Conservation (phyloP, 345 rosid species). For the Citrus glauca region DNA sequence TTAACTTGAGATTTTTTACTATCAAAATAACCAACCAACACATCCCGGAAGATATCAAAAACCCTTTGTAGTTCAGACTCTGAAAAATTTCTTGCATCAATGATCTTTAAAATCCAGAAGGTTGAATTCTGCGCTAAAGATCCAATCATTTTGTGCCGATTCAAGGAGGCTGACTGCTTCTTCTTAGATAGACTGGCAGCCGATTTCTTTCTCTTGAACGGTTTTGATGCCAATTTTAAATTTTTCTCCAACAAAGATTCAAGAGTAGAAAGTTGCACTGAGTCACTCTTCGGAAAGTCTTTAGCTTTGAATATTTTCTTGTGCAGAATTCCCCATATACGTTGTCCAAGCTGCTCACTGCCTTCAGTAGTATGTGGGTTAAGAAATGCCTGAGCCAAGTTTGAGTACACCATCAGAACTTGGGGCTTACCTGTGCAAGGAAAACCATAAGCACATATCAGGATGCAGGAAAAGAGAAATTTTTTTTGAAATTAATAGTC, state of each 20-base stretch:
- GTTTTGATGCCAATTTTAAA: conserved; percentile 79
- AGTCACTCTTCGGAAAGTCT: conserved; percentile 63
- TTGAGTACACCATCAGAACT: conserved; percentile 76
- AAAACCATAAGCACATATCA: conserved; percentile 10
- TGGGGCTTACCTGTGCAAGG: conserved; percentile 61
- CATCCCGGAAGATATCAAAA: conserved; percentile 44
- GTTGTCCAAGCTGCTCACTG: conserved; percentile 83
- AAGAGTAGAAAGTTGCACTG: conserved; percentile 45
- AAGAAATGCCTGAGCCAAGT: conserved; percentile 72
- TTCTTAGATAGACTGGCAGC: conserved; percentile 54
- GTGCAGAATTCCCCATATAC: conserved; percentile 90
- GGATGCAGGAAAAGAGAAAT: not conserved
- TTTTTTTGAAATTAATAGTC: not conserved
- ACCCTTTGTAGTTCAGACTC: conserved; percentile 57
- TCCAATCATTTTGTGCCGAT: conserved; percentile 64
- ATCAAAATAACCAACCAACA: conserved; percentile 58
- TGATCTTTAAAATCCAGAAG: conserved; percentile 73
- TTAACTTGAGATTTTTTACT: conserved; percentile 75
- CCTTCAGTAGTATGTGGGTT: conserved; percentile 75
- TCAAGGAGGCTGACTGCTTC: conserved; percentile 68
- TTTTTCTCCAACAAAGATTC: conserved; percentile 69
- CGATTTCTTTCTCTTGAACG: conserved; percentile 82
- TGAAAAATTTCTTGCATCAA: conserved; percentile 54
- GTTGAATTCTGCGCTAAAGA: conserved; percentile 76
- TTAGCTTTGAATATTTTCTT: conserved; percentile 85